Evolutionary conservation across 2,329 filamentous ascomycete genomes (phyloP).

Genomic region (Waltergamsia citrina): DNA sequence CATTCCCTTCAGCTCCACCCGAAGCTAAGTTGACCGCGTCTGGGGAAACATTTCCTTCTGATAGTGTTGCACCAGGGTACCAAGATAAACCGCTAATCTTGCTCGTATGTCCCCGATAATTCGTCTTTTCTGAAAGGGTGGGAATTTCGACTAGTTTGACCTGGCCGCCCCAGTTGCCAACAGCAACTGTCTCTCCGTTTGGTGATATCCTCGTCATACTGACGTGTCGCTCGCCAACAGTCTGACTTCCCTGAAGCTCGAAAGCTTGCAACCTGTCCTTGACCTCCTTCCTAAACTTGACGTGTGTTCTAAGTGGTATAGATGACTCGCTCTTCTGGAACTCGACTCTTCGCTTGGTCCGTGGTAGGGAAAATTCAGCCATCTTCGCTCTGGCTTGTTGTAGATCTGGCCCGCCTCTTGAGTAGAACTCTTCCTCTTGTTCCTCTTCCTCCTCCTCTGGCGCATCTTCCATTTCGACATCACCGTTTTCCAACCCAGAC

Average conservation of each 20-base stretch:
- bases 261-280: conserved; percentile 77
- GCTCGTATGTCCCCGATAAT: conserved; percentile 75
- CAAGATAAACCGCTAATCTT: conserved; percentile 86
- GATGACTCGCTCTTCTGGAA: conserved; percentile 73
- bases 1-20: conserved; percentile 76
- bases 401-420: conserved; percentile 65
- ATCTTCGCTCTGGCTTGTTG: conserved; percentile 70
- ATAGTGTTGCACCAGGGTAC: conserved; percentile 73
- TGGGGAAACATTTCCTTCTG: conserved; percentile 59
- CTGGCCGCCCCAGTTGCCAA: conserved; percentile 87
- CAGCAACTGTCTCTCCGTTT: conserved; percentile 71
- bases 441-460: conserved; percentile 52
- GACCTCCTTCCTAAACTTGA: conserved; percentile 82
- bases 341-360: conserved; percentile 66
- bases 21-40: conserved; percentile 78
- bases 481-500: conserved; percentile 37
- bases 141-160: conserved; percentile 82
- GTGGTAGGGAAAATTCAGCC: conserved; percentile 72
- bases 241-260: conserved; percentile 89
- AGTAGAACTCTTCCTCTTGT: conserved; percentile 92
- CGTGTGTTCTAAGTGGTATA: conserved; percentile 80
- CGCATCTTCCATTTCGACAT: conserved; percentile 52
- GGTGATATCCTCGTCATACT: conserved; percentile 90
- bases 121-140: conserved; percentile 65
- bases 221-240: conserved; percentile 80